A percentile compares a stretch with the other conserved stretches of the same genome.
These are phyloP conservation scores for Metschnikowia reukaufii DNA, from an alignment of 805 yeast species.

Conservation along the genomic window DNA sequence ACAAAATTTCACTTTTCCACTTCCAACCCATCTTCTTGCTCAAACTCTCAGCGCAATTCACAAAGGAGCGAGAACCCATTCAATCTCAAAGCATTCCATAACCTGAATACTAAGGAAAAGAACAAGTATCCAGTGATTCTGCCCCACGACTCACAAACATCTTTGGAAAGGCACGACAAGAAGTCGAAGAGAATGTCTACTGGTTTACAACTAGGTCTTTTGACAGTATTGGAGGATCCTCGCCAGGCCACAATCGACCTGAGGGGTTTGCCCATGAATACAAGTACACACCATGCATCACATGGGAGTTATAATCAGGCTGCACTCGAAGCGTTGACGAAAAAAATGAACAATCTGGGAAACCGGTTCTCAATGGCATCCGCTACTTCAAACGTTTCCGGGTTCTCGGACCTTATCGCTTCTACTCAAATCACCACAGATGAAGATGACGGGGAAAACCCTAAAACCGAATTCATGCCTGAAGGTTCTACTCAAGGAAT, in stretches of 20 bases:
- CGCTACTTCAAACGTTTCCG: constrained; percentile 49
- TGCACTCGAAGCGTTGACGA: constrained; percentile 38
- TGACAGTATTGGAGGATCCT: constrained; percentile 41
- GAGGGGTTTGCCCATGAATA: neutral
- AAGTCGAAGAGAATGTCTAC: constrained; percentile 33
- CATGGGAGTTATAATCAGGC: constrained; percentile 36
- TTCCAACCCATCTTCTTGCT: constrained; percentile 17
- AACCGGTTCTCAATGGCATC: constrained; percentile 58
- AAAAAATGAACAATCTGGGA: constrained; percentile 30
- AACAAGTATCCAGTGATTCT: constrained; percentile 24
- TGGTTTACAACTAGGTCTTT: constrained; percentile 38
- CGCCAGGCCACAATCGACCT: neutral
- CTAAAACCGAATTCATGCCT: constrained; percentile 4
- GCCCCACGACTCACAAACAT: neutral
- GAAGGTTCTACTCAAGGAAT: constrained; percentile 12
- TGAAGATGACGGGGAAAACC: constrained; percentile 22
- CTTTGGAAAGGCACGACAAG: constrained; percentile 16
- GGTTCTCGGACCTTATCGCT: constrained; percentile 46
- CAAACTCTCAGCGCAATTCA: constrained; percentile 23
- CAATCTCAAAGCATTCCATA: constrained; percentile 38
- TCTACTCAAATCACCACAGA: constrained; percentile 45
- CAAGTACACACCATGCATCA: neutral
- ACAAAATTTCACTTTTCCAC: neutral
- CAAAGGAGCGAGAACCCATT: constrained; percentile 12
- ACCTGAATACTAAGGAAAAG: constrained; percentile 22